Evolutionary conservation across 148 eudicot species (phyloP).

Genomic region (Amaranthus hypochondriacus): DNA sequence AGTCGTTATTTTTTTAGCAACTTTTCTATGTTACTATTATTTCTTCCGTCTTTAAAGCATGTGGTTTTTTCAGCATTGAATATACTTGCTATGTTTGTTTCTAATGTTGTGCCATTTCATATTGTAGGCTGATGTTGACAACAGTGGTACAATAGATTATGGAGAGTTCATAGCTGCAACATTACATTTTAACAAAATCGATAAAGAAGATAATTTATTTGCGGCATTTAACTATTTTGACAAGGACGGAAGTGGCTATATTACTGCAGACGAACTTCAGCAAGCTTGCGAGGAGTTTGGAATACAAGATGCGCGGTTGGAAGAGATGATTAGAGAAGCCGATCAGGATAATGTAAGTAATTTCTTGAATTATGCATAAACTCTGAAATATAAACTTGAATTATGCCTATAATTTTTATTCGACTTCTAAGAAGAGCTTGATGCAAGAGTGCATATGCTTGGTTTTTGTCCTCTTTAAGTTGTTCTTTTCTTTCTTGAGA

Average conservation of each 20-base stretch:
- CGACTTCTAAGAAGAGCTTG: no score
- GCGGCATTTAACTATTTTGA: conserved; percentile 83
- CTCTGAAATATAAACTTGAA: no score
- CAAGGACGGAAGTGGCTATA: conserved; percentile 83
- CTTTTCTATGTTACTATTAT: no score
- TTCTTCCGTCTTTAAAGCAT: no score
- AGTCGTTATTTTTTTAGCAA: no score
- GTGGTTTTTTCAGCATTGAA: not conserved
- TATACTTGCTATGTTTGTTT: not conserved
- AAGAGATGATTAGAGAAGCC: conserved; percentile 72
- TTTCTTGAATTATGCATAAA: not conserved
- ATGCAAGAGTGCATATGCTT: no score
- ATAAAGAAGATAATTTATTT: conserved; percentile 64
- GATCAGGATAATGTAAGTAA: conserved; percentile 76
- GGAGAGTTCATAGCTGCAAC: conserved; percentile 83
- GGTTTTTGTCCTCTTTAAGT: no score
- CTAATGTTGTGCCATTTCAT: conserved; percentile 15
- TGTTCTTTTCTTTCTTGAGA: no score
- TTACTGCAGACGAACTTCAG: conserved; percentile 79
- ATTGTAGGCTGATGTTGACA: conserved; percentile 79
- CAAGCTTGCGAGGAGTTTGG: conserved; percentile 84
- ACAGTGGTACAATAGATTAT: conserved; percentile 82
- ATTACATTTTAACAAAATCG: conserved; percentile 70
- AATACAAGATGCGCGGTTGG: conserved; percentile 52
- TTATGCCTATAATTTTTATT: no score